These are phyloP conservation scores for Apiospora phragmitis DNA, from an alignment of 2,329 filamentous ascomycete genomes.

Conservation along the genomic window DNA sequence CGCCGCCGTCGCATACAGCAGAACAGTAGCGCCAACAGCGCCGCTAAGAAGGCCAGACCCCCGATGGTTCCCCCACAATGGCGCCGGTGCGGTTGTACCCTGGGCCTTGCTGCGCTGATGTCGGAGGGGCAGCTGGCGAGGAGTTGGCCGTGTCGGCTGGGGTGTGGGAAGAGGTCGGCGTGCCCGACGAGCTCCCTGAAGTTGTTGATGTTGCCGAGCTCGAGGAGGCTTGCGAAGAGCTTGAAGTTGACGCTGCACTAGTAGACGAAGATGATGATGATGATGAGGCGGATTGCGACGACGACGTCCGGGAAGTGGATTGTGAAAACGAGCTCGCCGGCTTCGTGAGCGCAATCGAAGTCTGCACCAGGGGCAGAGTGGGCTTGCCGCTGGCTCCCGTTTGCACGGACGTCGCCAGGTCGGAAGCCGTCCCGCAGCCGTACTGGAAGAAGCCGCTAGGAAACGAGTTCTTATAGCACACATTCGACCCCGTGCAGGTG, in stretches of 20 bases:
- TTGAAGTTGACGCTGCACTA: conserved; percentile 19
- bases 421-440: conserved; percentile 54
- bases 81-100: conserved; percentile 41
- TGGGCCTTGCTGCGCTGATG: not conserved
- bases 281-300: conserved; percentile 19
- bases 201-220: conserved; percentile 18
- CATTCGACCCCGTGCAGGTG: conserved; percentile 50
- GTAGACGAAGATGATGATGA: conserved; percentile 10
- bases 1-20: conserved; percentile 45
- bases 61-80: conserved; percentile 57
- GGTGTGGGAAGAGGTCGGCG: conserved; percentile 17
- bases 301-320: conserved; percentile 29
- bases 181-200: conserved; percentile 11
- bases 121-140: conserved; percentile 11
- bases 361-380: conserved; percentile 36
- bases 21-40: conserved; percentile 41
- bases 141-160: conserved; percentile 18
- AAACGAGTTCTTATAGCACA: conserved; percentile 58
- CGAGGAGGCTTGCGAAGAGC: conserved; percentile 18
- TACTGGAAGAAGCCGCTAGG: conserved; percentile 58
- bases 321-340: conserved; percentile 38
- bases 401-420: conserved; percentile 49
- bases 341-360: conserved; percentile 43
- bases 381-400: conserved; percentile 43
- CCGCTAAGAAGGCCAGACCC: conserved; percentile 47